Evolutionary conservation across 2,329 filamentous ascomycete species (phyloP), one percentile per base, ranked within the genome.

Genomic region (Diaporthe batatas): DNA sequence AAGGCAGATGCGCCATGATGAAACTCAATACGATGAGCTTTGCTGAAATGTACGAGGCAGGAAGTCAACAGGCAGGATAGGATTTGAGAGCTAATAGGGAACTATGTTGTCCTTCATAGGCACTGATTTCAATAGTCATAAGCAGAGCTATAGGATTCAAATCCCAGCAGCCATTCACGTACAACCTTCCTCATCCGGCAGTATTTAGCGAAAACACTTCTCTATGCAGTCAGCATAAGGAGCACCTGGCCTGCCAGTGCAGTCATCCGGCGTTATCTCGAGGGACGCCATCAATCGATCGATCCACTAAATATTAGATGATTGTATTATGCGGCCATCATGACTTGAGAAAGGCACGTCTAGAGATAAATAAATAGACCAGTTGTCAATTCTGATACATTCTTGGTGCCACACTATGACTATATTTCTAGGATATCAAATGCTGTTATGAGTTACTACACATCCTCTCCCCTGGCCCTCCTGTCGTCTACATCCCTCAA

Each of bases 151-250:
- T 18, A 65, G 59, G 59, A 65, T 65, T 10, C 59, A 65, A n/a
- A 49, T 23, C 42, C 59, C 29, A 32, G 59, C 29, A n/a, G 34
- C 39, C 44, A 51, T 11, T 23, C 21, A 34, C 49, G 7, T 6
- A n/a, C 14, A 18, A 49, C 59, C 59, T 65, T 65, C 59, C 59
- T 65, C 18, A 49, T 65, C 29, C 3, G 59, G 59, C 12, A 18
- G 25, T 36, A 65, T 49, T 10, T 34, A 32, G 49, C 42, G 42
- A 49, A 34, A 7, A 36, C 6, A 4, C 18, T 23, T 14, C 6
- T 2, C 59, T 16, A 49, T 65, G 59, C 59, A 49, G 59, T 65
- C 59, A 65, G 59, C 42, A 49, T 34, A 51, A 23, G 59, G 59
- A 36, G 59, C 12, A 32, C 5, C 10, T 11, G 16, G 42, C 16